Evolutionary conservation across 352 stramenopile genomes (phyloP).

Genomic region (Aphanomyces invadans): DNA sequence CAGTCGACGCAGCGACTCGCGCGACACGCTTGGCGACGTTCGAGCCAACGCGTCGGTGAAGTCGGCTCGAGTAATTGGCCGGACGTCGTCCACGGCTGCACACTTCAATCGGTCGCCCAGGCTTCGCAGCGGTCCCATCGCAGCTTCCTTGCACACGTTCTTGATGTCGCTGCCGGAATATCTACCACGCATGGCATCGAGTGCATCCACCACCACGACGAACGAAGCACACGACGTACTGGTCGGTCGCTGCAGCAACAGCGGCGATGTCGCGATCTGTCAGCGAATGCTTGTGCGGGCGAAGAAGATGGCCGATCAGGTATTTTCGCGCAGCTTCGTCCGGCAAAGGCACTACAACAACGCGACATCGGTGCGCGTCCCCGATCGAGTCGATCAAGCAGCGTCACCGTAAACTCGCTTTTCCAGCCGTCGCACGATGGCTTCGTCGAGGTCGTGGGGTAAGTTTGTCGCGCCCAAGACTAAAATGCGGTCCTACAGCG

Average conservation of each 20-base stretch:
- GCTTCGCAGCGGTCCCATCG: conserved; percentile 86
- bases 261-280: conserved; percentile 50
- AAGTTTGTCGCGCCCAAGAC: conserved; percentile 86
- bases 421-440: conserved; percentile 75
- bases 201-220: not conserved
- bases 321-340: conserved; percentile 42
- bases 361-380: too few relatives aligned
- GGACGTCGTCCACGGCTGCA: conserved; percentile 52
- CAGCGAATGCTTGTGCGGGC: conserved; percentile 42
- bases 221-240: conserved; percentile 36
- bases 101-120: conserved; percentile 50
- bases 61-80: conserved; percentile 46
- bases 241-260: conserved; percentile 64
- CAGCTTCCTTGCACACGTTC: conserved; percentile 91
- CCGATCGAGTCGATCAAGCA: too few relatives aligned
- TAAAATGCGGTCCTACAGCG: conserved; percentile 65
- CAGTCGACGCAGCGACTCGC: conserved; percentile 42
- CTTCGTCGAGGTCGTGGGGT: conserved; percentile 79
- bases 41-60: conserved; percentile 50
- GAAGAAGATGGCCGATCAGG: conserved; percentile 53
- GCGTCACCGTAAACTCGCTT: conserved; percentile 88
- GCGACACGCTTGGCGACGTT: conserved; percentile 66
- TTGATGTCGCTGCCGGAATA: conserved; percentile 81
- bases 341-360: conserved; percentile 61
- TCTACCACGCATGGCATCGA: conserved; percentile 14